These are phyloP conservation scores for Umbelopsis sp. DNA, from an alignment of 192 early-diverging fungal genomes.

Conservation along the genomic window DNA sequence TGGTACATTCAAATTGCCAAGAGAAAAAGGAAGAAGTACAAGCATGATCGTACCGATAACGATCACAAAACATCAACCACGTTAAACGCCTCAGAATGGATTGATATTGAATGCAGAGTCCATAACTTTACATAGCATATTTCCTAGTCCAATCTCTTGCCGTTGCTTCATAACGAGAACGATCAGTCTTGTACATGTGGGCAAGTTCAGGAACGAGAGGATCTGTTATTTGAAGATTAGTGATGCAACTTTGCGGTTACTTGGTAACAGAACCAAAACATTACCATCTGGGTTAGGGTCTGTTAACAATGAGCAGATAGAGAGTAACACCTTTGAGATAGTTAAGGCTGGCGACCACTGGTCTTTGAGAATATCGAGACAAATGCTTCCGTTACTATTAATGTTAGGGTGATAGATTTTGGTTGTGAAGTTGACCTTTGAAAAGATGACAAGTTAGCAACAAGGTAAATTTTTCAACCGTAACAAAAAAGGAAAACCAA, in stretches of 20 bases:
- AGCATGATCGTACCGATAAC: constrained; percentile 13
- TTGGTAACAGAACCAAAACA: neutral
- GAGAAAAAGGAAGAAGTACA: constrained; percentile 23
- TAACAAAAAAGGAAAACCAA: constrained; percentile 7
- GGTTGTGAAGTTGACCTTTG: constrained; percentile 90
- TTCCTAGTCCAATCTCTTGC: constrained; percentile 96
- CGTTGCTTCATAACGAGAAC: constrained; percentile 82
- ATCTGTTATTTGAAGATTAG: constrained; percentile 56
- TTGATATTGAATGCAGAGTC: constrained; percentile 12
- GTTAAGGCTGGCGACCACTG: constrained; percentile 99
- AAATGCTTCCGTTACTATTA: constrained; percentile 97
- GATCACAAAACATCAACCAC: constrained; percentile 19
- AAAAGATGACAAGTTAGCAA: neutral
- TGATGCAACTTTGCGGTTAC: neutral
- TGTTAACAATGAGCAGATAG: constrained; percentile 98
- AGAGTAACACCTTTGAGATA: constrained; percentile 96
- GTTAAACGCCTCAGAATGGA: neutral
- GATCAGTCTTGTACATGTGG: constrained; percentile 96
- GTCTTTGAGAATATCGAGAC: constrained; percentile 97
- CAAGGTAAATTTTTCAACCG: neutral
- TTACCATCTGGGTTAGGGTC: constrained; percentile 91
- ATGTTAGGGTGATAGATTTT: constrained; percentile 99
- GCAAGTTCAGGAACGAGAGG: constrained; percentile 98
- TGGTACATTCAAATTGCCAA: constrained; percentile 17
- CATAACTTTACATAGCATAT: constrained; percentile 58